Evolutionary conservation across 768 basidiomycete genomes (phyloP), one percentile per base, ranked within the genome.

Genomic region (Phanerochaete carnosa): DNA sequence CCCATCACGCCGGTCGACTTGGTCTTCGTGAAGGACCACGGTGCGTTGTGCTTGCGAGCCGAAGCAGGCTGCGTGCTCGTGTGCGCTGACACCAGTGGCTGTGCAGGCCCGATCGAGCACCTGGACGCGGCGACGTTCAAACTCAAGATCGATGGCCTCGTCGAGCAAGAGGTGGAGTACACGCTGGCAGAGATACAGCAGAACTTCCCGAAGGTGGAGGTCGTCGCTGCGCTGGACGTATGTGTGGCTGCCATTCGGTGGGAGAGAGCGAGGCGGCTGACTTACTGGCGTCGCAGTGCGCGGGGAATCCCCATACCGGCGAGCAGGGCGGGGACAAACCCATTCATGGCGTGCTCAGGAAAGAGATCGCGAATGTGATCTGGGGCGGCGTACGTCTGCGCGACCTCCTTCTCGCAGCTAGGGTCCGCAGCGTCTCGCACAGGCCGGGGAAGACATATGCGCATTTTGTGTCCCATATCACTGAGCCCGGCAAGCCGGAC

Each of bases 151-250:
- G 70, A 74, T 33, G 70, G 73, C 5, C 54, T 60, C 5, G 66
- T 63, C 32, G 60, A 69, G 45, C 22, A 64, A 19, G 54, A 19
- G 9, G 60, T 62, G 53, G 56, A 45, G 35, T 57, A 77, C 53
- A 69, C 67, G 0, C 63, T 70, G 50, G 39, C 58, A 29, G 68
- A 72, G 16, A 39, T 76, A 3, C 55, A 47, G 53, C 9, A 32
- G 30, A 15, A 37, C 0, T 59, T 51, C 55, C 43, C 45, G 61
- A 23, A 65, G 22, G 66, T 47, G 33, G 66, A 71, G 15, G 77
- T 85, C 1, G 74, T 82, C 3, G 84, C 85, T n/a, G 77, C 75
- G 47, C 78, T 89, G 12, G 80, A 88, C 73, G 87, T 83, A 66
- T 33, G 75, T 66, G 29, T 35, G 33, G n/a, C n/a, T n/a, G n/a